Evolutionary conservation across 164 flowering plant species (phyloP).

Genomic region (Umbellularia californica): DNA sequence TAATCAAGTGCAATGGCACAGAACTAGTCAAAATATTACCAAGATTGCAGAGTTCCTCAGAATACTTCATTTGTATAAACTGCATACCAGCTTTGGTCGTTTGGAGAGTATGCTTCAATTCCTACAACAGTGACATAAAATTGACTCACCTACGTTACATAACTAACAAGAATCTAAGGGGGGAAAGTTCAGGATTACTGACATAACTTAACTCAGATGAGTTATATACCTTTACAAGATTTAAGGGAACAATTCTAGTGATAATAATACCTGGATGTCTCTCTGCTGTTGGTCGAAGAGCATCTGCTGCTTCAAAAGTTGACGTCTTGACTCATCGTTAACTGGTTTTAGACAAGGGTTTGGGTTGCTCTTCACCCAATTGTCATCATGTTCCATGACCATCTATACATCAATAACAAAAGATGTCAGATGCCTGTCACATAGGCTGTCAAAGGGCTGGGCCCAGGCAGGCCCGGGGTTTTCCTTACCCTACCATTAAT

Average conservation of each 20-base stretch:
- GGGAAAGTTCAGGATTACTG: slow-evolving; percentile 6
- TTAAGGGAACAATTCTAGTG: neutral
- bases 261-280: slow-evolving; percentile 57
- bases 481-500: no score
- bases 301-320: slow-evolving; percentile 41
- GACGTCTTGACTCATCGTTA: slow-evolving; percentile 37
- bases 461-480: no score
- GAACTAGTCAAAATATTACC: slow-evolving; percentile 38
- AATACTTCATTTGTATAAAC: slow-evolving; percentile 76
- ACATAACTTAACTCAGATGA: neutral
- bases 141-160: no score
- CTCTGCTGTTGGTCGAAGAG: slow-evolving; percentile 66
- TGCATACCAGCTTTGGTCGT: slow-evolving; percentile 83
- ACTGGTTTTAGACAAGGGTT: neutral
- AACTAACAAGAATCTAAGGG: no score
- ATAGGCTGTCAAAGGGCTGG: no score
- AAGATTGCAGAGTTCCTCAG: slow-evolving; percentile 70
- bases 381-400: neutral
- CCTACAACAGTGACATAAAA: slow-evolving; percentile 35
- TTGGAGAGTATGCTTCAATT: slow-evolving; percentile 55
- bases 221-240: neutral
- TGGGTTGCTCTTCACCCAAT: neutral
- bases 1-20: neutral
- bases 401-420: neutral
- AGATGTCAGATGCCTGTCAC: neutral